A percentile compares a stretch with the other conserved stretches of the same genome.
phyloP scores from a whole-genome alignment of 1,139 yeast species.

The Pichia terricola region DNA sequence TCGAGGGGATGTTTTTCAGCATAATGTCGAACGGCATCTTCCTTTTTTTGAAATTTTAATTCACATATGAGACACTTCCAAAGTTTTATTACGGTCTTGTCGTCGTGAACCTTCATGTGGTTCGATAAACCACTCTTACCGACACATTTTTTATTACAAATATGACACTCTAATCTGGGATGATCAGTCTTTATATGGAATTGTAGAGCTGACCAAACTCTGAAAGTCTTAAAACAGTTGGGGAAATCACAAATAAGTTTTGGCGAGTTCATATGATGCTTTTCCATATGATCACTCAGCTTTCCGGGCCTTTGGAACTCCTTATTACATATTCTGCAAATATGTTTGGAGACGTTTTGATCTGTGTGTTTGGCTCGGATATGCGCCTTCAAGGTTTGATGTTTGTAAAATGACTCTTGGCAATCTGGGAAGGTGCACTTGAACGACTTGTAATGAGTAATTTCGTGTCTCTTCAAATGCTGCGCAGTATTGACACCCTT shows the following conservation, averaged over 20 bases:
- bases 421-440: constrained; percentile 57
- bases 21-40: constrained; percentile 36
- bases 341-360: constrained; percentile 27
- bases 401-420: constrained; percentile 59
- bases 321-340: constrained; percentile 52
- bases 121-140: constrained; percentile 61
- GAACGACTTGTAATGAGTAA: constrained; percentile 62
- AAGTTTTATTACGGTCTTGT: constrained; percentile 37
- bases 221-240: constrained; percentile 52
- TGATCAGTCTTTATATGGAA: constrained; percentile 65
- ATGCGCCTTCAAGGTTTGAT: constrained; percentile 72
- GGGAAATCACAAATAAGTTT: constrained; percentile 54
- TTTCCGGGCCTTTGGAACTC: constrained; percentile 52
- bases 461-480: constrained; percentile 73
- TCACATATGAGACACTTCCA: constrained; percentile 56
- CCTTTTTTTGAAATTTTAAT: constrained; percentile 34
- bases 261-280: constrained; percentile 47
- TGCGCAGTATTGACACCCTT: constrained; percentile 79
- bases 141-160: constrained; percentile 68
- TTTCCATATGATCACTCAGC: constrained; percentile 50
- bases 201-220: constrained; percentile 71
- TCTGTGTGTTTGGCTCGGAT: constrained; percentile 50
- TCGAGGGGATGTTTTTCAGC: constrained; percentile 26
- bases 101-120: constrained; percentile 62
- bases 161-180: constrained; percentile 54